Evolutionary conservation across 2,329 filamentous ascomycete genomes (phyloP).

Genomic region (Hypoxylon sp.): DNA sequence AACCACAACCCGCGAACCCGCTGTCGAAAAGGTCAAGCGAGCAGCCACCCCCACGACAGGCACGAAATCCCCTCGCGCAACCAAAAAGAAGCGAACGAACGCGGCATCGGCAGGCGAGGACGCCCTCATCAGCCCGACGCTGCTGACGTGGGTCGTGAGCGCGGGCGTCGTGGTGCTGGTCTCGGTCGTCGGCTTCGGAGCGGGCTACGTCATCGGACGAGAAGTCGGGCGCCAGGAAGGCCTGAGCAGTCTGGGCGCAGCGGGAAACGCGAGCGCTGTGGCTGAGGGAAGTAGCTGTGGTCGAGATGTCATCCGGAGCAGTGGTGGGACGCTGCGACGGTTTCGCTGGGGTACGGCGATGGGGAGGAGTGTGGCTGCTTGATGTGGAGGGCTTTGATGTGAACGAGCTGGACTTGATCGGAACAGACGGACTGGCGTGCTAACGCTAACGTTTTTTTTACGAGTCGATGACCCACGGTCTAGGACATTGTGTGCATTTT

Average conservation of each 20-base stretch:
- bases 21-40: constrained; percentile 66
- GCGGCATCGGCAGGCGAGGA: constrained; percentile 57
- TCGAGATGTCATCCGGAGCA: constrained; percentile 67
- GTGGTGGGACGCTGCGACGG: constrained; percentile 66
- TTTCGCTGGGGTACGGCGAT: constrained; percentile 69
- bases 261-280: constrained; percentile 60
- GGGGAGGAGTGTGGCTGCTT: constrained; percentile 66
- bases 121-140: constrained; percentile 69
- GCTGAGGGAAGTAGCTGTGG: constrained; percentile 66
- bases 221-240: constrained; percentile 76
- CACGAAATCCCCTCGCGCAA: constrained; percentile 61
- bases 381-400: constrained; percentile 20
- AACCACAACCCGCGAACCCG: constrained; percentile 43
- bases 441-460: constrained; percentile 40
- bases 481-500: constrained; percentile 17
- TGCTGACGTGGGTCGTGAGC: constrained; percentile 76
- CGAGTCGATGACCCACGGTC: constrained; percentile 33
- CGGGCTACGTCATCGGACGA: constrained; percentile 77
- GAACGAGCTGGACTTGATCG: constrained; percentile 5
- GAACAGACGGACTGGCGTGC: constrained; percentile 20
- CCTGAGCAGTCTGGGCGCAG: constrained; percentile 60
- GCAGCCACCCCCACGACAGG: constrained; percentile 57
- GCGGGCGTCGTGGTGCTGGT: constrained; percentile 78
- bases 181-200: constrained; percentile 77
- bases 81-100: constrained; percentile 72